Conservation (phyloP, 1,284 basidiomycete species). For the Phellopilus nigrolimitatus region DNA sequence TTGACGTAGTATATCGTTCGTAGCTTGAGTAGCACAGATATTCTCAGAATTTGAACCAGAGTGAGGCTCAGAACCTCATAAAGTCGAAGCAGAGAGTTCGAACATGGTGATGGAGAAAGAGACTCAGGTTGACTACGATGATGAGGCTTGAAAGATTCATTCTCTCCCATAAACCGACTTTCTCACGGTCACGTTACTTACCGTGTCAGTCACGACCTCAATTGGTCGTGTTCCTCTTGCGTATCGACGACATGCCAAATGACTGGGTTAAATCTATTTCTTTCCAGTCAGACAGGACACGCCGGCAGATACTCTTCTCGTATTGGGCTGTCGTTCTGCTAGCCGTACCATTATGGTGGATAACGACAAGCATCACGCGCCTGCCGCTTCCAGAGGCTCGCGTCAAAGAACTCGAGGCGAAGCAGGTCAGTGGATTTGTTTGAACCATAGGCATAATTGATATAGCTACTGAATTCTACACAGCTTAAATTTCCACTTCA, state of each 20-base stretch:
- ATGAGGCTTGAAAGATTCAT: too few relatives aligned
- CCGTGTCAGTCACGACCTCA: too few relatives aligned
- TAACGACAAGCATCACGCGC: conserved; percentile 80
- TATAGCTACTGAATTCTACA: too few relatives aligned
- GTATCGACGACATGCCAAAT: not conserved
- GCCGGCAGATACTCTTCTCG: conserved; percentile 57
- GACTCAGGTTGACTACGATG: conserved; percentile 1
- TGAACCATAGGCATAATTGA: not conserved
- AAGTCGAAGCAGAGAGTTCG: not conserved
- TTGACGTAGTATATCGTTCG: not conserved
- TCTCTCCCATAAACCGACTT: too few relatives aligned
- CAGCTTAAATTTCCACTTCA: conserved; percentile 42
- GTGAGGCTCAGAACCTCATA: not conserved
- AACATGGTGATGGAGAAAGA: conserved; percentile 7
- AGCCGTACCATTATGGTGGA: conserved; percentile 85
- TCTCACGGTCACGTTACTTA: too few relatives aligned
- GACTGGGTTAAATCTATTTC: conserved; percentile 32
- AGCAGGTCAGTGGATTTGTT: conserved; percentile 25
- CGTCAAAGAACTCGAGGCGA: conserved; percentile 49
- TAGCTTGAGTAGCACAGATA: not conserved
- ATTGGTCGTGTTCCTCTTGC: too few relatives aligned
- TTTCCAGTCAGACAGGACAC: conserved; percentile 44
- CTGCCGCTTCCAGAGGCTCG: conserved; percentile 64
- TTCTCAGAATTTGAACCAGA: too few relatives aligned
- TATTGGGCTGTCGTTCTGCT: conserved; percentile 75